Base-by-base conservation (phyloP, 2,329 filamentous ascomycete genomes). In the Emmonsiellopsis sp. region DNA sequence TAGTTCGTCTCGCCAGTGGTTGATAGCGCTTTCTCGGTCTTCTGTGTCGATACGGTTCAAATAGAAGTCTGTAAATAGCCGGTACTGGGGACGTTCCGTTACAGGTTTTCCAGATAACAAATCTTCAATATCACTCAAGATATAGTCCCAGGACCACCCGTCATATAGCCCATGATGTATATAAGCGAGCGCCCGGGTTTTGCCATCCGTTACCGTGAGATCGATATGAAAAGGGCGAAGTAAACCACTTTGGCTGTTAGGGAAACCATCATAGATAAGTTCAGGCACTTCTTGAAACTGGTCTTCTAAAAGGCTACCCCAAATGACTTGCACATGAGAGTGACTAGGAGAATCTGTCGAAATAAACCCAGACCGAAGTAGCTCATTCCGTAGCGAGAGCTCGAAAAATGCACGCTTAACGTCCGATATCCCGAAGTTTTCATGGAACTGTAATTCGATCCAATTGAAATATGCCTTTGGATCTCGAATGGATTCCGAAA, bases 111-210 rank as follows among this genome's bases (percentile, higher is more conserved):
- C 65, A 14, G 58, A 54, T 63, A 86, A 61, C 1, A 86, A 58
- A 0, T 61, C 62, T 3, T 78, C 74, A 4, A 95, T 70, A 64
- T 95, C 88, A 31, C 77, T 71, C 11, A 88, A 64, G 0, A 94
- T 68, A 33, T 92, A 73, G 50, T 95, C 86, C 63, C 90, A 78
- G 0, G 89, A 91, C 91, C 91, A 96, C n/a, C 90, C 91, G 67
- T 96, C 91, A 63, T 95, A 96, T 1, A 94, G 66, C 0, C 88
- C 83, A 68, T 96, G 91, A 64, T 95, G 90, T 0, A 94, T 73
- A 10, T 85, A 76, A 44, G 88, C 51, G 9, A 80, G 61, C 1
- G 68, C 55, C 34, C 64, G 61, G 2, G 64, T 52, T 47, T 57
- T 53, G 4, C 63, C 49, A 14, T 58, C 14, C 6, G 50, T 34